Evolutionary conservation across 441 rosid genomes (phyloP).

Genomic region (California macrophylla): DNA sequence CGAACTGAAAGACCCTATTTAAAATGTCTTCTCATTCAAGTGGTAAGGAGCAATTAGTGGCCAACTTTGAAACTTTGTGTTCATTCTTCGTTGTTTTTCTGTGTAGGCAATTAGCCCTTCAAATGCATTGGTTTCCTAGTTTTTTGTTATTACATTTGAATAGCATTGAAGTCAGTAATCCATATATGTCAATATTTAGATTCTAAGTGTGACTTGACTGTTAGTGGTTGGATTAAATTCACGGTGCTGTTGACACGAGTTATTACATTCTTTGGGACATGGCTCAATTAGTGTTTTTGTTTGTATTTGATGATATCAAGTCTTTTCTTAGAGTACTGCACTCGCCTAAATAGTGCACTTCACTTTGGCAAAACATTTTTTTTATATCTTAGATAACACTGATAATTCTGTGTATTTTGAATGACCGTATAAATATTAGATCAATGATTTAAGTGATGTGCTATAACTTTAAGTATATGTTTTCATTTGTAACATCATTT

Average conservation of each 20-base stretch:
- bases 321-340: not conserved
- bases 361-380: not conserved
- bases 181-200: not conserved
- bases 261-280: not conserved
- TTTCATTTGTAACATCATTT: too few species aligned
- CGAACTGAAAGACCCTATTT: conserved; percentile 67
- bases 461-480: too few species aligned
- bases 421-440: not conserved
- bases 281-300: not conserved
- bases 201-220: not conserved
- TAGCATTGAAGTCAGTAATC: not conserved
- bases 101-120: not conserved
- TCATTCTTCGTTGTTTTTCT: not conserved
- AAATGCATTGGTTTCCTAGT: not conserved
- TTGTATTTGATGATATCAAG: not conserved
- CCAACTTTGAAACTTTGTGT: not conserved
- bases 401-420: not conserved
- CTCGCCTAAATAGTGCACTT: not conserved
- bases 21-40: conserved; percentile 89
- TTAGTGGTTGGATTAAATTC: not conserved
- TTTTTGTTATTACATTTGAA: not conserved
- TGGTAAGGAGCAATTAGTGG: conserved; percentile 47
- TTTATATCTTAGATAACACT: not conserved
- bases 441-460: not conserved
- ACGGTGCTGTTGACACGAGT: not conserved